Conservation (phyloP, 192 early-diverging fungal species). For the Umbelopsis sp. region DNA sequence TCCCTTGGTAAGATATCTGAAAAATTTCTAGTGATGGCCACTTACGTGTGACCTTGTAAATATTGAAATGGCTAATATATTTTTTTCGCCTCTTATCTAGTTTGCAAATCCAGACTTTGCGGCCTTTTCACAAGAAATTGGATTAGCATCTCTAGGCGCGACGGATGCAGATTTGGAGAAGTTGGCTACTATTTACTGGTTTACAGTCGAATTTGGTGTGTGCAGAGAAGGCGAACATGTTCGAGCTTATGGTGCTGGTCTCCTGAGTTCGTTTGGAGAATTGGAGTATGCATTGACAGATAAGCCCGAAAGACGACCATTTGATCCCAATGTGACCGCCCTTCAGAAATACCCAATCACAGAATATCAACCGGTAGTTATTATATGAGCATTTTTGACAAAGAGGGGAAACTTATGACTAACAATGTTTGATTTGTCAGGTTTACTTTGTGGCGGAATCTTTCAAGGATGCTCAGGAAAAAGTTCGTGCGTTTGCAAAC, state of each 20-base stretch:
- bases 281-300: slow-evolving; percentile 85
- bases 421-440: slow-evolving; percentile 10
- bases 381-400: not conserved
- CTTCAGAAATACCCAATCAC: slow-evolving; percentile 85
- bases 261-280: slow-evolving; percentile 95
- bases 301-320: slow-evolving; percentile 77
- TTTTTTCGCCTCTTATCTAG: slow-evolving; percentile 32
- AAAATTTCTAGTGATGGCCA: not conserved
- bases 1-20: slow-evolving; percentile 42
- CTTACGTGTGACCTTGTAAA: not conserved
- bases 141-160: slow-evolving; percentile 89
- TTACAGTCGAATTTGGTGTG: slow-evolving; percentile 94
- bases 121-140: slow-evolving; percentile 93
- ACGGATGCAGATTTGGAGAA: slow-evolving; percentile 90
- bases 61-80: not conserved
- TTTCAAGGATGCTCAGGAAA: slow-evolving; percentile 90
- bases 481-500: slow-evolving; percentile 84
- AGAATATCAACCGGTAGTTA: slow-evolving; percentile 81
- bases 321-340: slow-evolving; percentile 81
- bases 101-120: slow-evolving; percentile 91
- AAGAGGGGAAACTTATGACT: not conserved
- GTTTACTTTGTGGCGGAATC: slow-evolving; percentile 94
- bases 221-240: slow-evolving; percentile 71
- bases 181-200: slow-evolving; percentile 91
- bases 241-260: slow-evolving; percentile 89